Percentiles rank a stretch among this genome's conserved stretches.
These are phyloP conservation scores for Wickerhamomyces pijperi DNA, from an alignment of 805 yeast genomes.

Conservation along the genomic window DNA sequence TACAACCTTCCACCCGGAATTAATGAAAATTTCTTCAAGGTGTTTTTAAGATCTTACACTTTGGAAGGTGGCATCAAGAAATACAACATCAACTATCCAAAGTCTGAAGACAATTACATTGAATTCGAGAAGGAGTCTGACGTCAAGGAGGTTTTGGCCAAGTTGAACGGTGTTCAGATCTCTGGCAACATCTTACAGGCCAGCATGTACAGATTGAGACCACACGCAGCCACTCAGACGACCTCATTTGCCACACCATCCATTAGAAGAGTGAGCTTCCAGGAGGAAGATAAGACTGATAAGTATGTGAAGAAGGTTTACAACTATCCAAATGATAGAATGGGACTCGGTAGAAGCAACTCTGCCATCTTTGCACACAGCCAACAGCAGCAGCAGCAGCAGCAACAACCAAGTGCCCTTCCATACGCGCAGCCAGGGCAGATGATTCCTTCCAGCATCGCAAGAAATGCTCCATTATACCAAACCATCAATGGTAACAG, in stretches of 20 bases:
- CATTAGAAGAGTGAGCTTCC: conserved; percentile 2
- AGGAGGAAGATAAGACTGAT: neutral
- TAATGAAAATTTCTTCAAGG: conserved; percentile 18
- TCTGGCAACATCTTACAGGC: conserved; percentile 10
- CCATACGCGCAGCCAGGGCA: neutral
- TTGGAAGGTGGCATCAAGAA: conserved; percentile 13
- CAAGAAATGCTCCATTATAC: neutral
- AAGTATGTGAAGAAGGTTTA: neutral
- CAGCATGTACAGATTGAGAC: conserved; percentile 5
- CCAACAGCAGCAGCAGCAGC: too few relatives aligned
- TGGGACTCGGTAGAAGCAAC: neutral
- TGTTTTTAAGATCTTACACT: conserved; percentile 14
- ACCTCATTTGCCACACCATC: neutral
- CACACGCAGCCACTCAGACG: conserved; percentile 1
- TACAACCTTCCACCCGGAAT: conserved; percentile 17
- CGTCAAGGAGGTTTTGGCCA: conserved; percentile 13
- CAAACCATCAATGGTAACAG: conserved; percentile 1
- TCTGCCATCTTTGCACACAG: neutral
- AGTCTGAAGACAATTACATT: conserved; percentile 9
- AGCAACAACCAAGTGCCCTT: neutral
- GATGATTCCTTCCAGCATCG: neutral
- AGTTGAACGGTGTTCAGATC: conserved; percentile 16
- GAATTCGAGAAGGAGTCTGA: conserved; percentile 17
- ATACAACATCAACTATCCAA: conserved; percentile 8
- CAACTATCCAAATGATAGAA: neutral